These are phyloP conservation scores for Colletotrichum paranaense DNA, from an alignment of 2,329 filamentous ascomycete genomes.

Conservation along the genomic window DNA sequence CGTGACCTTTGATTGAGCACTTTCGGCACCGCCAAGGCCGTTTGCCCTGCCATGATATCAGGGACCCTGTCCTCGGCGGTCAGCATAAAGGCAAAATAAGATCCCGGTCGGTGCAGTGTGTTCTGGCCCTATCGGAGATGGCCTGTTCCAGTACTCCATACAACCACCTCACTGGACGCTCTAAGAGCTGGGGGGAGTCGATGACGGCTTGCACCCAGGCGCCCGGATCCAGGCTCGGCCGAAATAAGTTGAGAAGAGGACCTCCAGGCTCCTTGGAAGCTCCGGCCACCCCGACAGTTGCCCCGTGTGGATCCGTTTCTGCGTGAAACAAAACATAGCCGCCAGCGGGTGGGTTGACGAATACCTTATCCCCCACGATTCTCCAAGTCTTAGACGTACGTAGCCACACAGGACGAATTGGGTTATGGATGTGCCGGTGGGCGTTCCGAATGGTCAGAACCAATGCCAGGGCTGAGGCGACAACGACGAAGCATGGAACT, in stretches of 20 bases:
- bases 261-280: no score
- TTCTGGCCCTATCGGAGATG: neutral
- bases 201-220: neutral
- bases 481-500: neutral
- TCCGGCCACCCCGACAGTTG: neutral
- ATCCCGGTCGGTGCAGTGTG: neutral
- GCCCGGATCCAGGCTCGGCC: neutral
- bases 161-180: neutral
- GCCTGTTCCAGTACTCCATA: no score
- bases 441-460: neutral
- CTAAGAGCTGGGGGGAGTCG: neutral
- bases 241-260: neutral
- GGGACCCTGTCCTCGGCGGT: neutral
- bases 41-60: slow-evolving; percentile 2
- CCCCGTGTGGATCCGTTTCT: neutral
- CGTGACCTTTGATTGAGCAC: slow-evolving; percentile 18
- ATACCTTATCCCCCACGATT: neutral
- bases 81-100: neutral
- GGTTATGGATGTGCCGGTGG: neutral
- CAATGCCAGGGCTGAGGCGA: neutral
- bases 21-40: slow-evolving; percentile 1
- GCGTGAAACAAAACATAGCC: neutral
- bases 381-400: neutral
- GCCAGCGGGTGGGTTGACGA: neutral
- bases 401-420: neutral